Base-by-base conservation (phyloP, 2,329 filamentous ascomycete species). In the Magnaporthiopsis rhizophila region DNA sequence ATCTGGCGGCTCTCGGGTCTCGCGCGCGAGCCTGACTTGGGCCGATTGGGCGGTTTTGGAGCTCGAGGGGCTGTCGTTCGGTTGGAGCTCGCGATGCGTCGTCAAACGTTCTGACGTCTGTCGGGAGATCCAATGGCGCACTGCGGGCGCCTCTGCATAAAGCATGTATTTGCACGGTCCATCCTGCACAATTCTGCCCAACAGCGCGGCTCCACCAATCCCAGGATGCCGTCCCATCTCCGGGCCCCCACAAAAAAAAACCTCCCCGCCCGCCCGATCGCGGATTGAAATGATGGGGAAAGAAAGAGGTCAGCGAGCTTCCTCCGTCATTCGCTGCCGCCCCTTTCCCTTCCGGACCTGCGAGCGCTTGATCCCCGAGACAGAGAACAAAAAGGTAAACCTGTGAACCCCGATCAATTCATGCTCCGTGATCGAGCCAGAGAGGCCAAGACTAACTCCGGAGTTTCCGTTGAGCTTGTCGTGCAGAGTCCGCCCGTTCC, bases 1-100 rank as follows among this genome's bases (percentile, higher is more conserved):
- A 21, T 28, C 30, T 38, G 36, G 21, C 45, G 21, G 45, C 45
- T n/a, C 18, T n/a, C 18, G 45, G 45, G 21, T 53, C 21, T 53
- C 45, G 45, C 3, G 67, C n/a, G n/a, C 50, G 65, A 64, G 63
- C 67, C 18, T 50, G 18, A 18, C 21, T 18, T n/a, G 18, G 45
- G 45, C 15, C 45, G 6, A 53, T n/a, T n/a, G 45, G 45, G 36
- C 36, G 36, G 36, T 38, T 38, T 38, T 2, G 36, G 9, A 36
- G 34, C 34, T 36, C 34, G 34, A 36, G 34, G 34, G 34, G 8
- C 32, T 34, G 32, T 34, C 32, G 32, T 34, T 34, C 32, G 36
- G 36, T 38, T 38, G 9, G 36, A 13, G 36, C 12, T 15, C 11
- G 36, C 36, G 36, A 38, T 38, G 36, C 36, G 36, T 38, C 36